phyloP scores from a whole-genome alignment of 73 alveolate genomes.

The Uronychia setigera region DNA sequence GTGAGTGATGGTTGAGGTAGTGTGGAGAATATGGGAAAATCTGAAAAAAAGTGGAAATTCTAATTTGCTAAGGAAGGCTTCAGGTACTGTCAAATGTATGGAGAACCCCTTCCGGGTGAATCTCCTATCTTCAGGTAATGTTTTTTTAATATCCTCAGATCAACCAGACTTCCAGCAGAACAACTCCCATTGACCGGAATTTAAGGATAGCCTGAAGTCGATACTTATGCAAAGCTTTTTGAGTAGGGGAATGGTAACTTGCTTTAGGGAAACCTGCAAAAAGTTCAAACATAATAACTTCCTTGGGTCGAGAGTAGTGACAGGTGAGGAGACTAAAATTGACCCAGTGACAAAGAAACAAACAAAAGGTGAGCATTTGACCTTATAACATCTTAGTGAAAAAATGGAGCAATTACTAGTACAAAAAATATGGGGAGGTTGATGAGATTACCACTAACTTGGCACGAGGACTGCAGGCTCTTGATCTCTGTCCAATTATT shows the following conservation, averaged over 20 bases:
- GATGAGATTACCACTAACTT: conserved; percentile 32
- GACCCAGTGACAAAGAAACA: no score
- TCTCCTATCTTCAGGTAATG: not conserved
- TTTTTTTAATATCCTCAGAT: not conserved
- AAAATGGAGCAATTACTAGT: conserved; percentile 27
- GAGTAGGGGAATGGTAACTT: not conserved
- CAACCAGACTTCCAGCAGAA: not conserved
- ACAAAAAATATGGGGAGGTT: conserved; percentile 66
- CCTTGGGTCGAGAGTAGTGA: not conserved
- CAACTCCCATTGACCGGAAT: not conserved
- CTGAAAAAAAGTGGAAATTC: no score
- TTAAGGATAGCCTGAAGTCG: not conserved
- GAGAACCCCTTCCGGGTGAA: not conserved
- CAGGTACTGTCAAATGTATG: not conserved
- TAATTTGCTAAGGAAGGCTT: not conserved
- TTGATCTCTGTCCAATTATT: conserved; percentile 45
- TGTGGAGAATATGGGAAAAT: not conserved
- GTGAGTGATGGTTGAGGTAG: conserved; percentile 4
- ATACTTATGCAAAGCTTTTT: not conserved
- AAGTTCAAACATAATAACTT: not conserved
- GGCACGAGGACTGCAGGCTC: conserved; percentile 12
- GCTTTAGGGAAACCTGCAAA: not conserved
- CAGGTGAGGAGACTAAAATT: not conserved
- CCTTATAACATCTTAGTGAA: no score
- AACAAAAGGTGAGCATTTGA: not conserved